Conservation (phyloP, 169 alveolate species). For the Ichthyophthirius multifiliis region DNA sequence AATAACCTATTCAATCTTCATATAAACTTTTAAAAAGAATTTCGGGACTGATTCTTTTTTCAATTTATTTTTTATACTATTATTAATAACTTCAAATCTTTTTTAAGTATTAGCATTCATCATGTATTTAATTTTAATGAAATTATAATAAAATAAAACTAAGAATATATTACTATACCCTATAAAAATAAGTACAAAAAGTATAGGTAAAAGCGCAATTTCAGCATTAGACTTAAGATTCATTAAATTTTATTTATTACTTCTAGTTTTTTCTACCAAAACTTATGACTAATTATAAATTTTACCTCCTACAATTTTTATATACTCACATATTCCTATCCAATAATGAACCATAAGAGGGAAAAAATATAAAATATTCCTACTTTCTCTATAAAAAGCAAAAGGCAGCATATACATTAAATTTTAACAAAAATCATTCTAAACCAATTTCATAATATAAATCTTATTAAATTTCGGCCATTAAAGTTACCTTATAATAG, state of each 20-base stretch:
- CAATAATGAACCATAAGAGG: background rate
- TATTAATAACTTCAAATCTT: background rate
- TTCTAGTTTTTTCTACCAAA: background rate
- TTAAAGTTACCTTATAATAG: background rate
- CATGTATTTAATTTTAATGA: background rate
- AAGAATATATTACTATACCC: background rate
- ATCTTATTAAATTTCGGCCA: background rate
- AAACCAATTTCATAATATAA: background rate
- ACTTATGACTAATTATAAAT: background rate
- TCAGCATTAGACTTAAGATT: background rate
- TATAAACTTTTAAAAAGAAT: too few species aligned
- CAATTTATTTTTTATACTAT: background rate
- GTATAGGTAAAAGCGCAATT: background rate
- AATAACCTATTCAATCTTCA: too few species aligned
- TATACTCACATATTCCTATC: slow-evolving; percentile 4
- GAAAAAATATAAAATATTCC: background rate
- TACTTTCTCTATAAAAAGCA: background rate
- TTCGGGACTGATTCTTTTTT: too few species aligned
- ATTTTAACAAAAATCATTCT: background rate
- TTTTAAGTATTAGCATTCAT: background rate
- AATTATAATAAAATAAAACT: background rate
- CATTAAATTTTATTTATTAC: background rate
- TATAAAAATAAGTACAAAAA: background rate
- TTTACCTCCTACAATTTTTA: background rate
- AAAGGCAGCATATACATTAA: background rate